A percentile compares a stretch with the other conserved stretches of the same genome.
Evolutionary conservation across 2,329 filamentous ascomycete genomes (phyloP).

Genomic region (Aspergillus sp.): DNA sequence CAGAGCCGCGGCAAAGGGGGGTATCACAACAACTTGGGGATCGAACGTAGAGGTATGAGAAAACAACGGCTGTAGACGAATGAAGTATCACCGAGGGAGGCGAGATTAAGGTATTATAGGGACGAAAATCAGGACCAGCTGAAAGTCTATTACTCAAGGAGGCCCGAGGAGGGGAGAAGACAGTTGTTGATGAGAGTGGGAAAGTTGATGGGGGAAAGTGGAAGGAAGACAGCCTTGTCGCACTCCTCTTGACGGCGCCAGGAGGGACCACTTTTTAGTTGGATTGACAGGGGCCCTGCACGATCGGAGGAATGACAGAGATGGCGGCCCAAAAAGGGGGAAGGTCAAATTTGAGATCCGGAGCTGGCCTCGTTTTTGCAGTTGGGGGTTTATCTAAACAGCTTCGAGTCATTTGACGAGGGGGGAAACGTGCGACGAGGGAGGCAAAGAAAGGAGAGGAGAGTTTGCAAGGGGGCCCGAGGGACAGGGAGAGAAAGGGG

Average conservation of each 20-base stretch:
- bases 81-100: constrained; percentile 7
- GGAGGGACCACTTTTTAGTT: constrained; percentile 18
- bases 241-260: constrained; percentile 9
- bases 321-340: constrained; percentile 1
- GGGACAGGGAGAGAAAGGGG: constrained; percentile 4
- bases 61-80: not conserved
- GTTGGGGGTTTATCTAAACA: not conserved
- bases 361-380: not conserved
- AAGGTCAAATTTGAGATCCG: constrained; percentile 1
- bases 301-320: constrained; percentile 17
- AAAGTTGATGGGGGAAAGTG: not conserved
- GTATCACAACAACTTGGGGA: constrained; percentile 9
- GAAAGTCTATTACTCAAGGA: constrained; percentile 17
- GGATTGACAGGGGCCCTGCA: constrained; percentile 19
- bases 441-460: not conserved
- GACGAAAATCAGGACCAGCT: constrained; percentile 32
- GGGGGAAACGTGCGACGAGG: not conserved
- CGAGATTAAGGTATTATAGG: constrained; percentile 13
- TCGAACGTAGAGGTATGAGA: constrained; percentile 4
- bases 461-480: constrained; percentile 3
- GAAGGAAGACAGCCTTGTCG: constrained; percentile 8
- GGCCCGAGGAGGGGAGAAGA: not conserved
- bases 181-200: constrained; percentile 3
- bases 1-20: constrained; percentile 9
- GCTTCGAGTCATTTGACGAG: not conserved